A percentile compares a stretch with the other conserved stretches of the same genome.
Conservation (phyloP, 495 filamentous ascomycete species). For the Aspergillus nanangensis region DNA sequence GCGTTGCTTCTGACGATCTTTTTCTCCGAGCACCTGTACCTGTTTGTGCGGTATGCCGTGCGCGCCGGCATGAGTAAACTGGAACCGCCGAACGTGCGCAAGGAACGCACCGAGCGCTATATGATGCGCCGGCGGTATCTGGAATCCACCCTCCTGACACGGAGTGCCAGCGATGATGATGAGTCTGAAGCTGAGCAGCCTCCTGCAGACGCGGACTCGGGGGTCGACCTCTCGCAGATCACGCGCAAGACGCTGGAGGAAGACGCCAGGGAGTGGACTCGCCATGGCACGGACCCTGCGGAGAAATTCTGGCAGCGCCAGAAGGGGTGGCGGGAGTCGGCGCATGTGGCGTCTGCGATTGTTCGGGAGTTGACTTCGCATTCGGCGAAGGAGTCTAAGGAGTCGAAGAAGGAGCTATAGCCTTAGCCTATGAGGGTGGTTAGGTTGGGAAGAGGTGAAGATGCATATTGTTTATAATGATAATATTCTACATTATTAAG, state of each 20-base stretch:
- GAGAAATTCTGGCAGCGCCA: conserved; percentile 69
- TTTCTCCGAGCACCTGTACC: conserved; percentile 82
- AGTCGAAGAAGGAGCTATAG: conserved; percentile 51
- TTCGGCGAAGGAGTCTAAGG: conserved; percentile 11
- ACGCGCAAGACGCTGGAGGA: conserved; percentile 52
- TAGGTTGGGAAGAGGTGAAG: too few relatives aligned
- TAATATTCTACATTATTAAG: too few relatives aligned
- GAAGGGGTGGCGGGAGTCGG: conserved; percentile 56
- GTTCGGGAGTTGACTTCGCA: conserved; percentile 44
- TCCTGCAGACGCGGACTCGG: conserved; percentile 1
- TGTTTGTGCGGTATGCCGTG: conserved; percentile 66
- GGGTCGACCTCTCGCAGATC: conserved; percentile 25
- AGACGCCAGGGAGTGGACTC: conserved; percentile 59
- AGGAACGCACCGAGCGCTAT: conserved; percentile 73
- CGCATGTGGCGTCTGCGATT: conserved; percentile 50
- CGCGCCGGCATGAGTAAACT: conserved; percentile 68
- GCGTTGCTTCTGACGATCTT: conserved; percentile 80
- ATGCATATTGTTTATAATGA: too few relatives aligned
- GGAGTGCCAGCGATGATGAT: conserved; percentile 30
- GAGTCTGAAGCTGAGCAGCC: conserved; percentile 5
- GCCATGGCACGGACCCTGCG: conserved; percentile 48
- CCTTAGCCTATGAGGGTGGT: neutral
- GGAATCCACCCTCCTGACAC: conserved; percentile 36
- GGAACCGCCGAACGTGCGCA: conserved; percentile 77
- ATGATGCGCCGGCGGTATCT: conserved; percentile 67